A percentile compares a stretch with the other conserved stretches of the same genome.
Evolutionary conservation across 208 protist genomes (phyloP).

Genomic region (Trypanosoma lewisi): DNA sequence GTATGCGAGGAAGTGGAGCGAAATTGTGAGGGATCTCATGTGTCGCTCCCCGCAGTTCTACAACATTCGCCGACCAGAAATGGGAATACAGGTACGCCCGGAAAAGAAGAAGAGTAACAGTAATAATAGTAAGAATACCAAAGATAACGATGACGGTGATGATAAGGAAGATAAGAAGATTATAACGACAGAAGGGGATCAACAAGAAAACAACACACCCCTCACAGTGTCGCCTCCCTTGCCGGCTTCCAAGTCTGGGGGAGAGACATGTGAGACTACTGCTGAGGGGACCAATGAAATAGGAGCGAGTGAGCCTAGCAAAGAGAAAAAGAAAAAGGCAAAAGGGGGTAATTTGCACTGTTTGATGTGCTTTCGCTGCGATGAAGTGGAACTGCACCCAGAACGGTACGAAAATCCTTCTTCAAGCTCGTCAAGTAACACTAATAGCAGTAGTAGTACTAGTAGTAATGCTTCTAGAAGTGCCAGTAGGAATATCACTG

Average conservation of each 20-base stretch:
- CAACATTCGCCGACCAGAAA: conserved; percentile 87
- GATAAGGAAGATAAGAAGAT: background rate
- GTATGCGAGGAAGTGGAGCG: conserved; percentile 78
- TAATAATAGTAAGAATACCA: background rate
- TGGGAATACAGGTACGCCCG: conserved; percentile 66
- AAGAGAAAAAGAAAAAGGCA: conserved; percentile 28
- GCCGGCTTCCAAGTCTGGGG: background rate
- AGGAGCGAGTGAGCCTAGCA: background rate
- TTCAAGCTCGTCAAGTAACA: background rate
- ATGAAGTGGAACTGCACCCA: conserved; percentile 57
- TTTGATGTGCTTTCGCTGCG: conserved; percentile 82
- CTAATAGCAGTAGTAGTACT: conserved; percentile 6
- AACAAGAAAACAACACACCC: background rate
- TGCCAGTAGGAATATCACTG: conserved; percentile 1
- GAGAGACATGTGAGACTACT: background rate
- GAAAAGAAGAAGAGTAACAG: conserved; percentile 31
- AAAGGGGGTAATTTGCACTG: conserved; percentile 78
- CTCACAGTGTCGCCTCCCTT: background rate
- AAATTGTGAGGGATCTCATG: conserved; percentile 83
- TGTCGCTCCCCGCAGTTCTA: conserved; percentile 75
- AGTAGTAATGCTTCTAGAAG: conserved; percentile 10
- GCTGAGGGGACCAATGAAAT: background rate
- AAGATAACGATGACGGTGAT: background rate
- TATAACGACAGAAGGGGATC: background rate
- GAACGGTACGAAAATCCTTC: conserved; percentile 48